Evolutionary conservation across 1,284 basidiomycete genomes (phyloP).

Genomic region (Ustilago lituana): DNA sequence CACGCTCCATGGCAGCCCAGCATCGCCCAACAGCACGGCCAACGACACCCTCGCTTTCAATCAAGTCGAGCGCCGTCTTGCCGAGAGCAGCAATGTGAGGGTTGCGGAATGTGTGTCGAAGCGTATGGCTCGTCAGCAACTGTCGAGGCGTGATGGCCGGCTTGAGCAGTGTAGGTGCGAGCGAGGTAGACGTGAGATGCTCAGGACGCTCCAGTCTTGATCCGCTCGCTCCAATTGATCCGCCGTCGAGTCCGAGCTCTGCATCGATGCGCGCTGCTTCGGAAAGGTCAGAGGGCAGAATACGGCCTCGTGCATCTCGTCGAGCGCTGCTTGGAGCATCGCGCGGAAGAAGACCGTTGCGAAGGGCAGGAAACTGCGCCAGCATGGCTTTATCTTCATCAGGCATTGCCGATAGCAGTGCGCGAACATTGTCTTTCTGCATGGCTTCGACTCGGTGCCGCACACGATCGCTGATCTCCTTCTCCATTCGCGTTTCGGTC

Average conservation of each 20-base stretch:
- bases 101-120: slow-evolving; percentile 65
- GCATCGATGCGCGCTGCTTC: slow-evolving; percentile 48
- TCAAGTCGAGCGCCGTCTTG: slow-evolving; percentile 65
- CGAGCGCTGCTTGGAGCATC: slow-evolving; percentile 21
- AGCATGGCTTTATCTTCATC: slow-evolving; percentile 47
- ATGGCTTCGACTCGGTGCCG: slow-evolving; percentile 50
- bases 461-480: slow-evolving; percentile 54
- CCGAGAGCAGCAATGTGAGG: slow-evolving; percentile 63
- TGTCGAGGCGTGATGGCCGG: slow-evolving; percentile 60
- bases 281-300: slow-evolving; percentile 38
- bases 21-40: slow-evolving; percentile 60
- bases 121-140: slow-evolving; percentile 61
- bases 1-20: slow-evolving; percentile 62
- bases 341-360: slow-evolving; percentile 27
- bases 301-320: slow-evolving; percentile 27
- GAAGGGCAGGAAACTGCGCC: slow-evolving; percentile 31
- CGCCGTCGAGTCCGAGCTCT: slow-evolving; percentile 40
- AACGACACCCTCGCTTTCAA: slow-evolving; percentile 63
- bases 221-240: slow-evolving; percentile 7
- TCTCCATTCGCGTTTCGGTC: slow-evolving; percentile 62
- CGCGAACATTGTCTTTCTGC: slow-evolving; percentile 58
- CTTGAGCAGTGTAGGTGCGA: slow-evolving; percentile 63
- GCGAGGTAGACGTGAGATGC: slow-evolving; percentile 53
- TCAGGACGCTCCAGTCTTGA: slow-evolving; percentile 22
- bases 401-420: slow-evolving; percentile 46